phyloP scores from a whole-genome alignment of 2,329 filamentous ascomycete species.

The Stagonosporopsis cucurbitacearum region DNA sequence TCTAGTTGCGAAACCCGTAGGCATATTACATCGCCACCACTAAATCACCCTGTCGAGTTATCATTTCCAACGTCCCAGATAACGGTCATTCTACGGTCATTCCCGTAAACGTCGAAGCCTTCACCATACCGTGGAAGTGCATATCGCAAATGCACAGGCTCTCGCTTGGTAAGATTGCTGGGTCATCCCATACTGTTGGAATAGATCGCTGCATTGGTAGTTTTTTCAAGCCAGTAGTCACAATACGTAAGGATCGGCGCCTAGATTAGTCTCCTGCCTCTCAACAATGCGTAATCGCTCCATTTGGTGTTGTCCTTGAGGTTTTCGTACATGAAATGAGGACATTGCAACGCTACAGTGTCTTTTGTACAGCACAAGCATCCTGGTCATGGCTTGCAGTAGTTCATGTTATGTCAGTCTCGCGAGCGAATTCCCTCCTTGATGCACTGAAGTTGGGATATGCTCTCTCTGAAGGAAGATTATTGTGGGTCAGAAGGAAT shows the following conservation, averaged over 20 bases:
- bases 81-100: constrained; percentile 22
- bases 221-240: constrained; percentile 8
- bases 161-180: constrained; percentile 7
- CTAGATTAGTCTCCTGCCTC: constrained; percentile 9
- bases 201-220: constrained; percentile 12
- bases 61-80: constrained; percentile 12
- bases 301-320: background rate
- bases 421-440: background rate
- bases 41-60: constrained; percentile 4
- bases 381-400: constrained; percentile 25
- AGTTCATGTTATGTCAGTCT: constrained; percentile 7
- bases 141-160: constrained; percentile 11
- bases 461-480: background rate
- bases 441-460: constrained; percentile 2
- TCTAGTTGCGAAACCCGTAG: no score
- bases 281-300: constrained; percentile 12
- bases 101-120: constrained; percentile 21
- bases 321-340: background rate
- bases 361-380: constrained; percentile 2
- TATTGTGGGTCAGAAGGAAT: background rate
- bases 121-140: constrained; percentile 18
- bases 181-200: constrained; percentile 19
- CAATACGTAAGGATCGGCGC: constrained; percentile 19
- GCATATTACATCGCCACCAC: background rate
- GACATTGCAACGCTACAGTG: constrained; percentile 12